Evolutionary conservation across 495 filamentous ascomycete genomes (phyloP).

Genomic region (Hypoxylon subgilvum): DNA sequence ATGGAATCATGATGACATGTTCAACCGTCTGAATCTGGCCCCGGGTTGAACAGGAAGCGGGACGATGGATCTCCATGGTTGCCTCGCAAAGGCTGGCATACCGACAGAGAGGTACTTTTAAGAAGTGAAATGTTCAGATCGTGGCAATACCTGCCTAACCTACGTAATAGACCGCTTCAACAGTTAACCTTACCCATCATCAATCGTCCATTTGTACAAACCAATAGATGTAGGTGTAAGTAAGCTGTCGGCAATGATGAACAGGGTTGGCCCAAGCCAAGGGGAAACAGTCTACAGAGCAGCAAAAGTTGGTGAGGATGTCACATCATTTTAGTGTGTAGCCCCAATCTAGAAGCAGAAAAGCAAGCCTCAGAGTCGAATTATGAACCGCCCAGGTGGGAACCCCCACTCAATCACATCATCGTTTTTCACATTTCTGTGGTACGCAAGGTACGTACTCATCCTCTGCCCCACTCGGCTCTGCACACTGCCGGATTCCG

Average conservation of each 20-base stretch:
- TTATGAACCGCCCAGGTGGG: constrained; percentile 8
- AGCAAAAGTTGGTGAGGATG: constrained; percentile 18
- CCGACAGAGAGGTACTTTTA: neutral
- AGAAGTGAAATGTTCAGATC: constrained; percentile 5
- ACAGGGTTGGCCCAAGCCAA: constrained; percentile 15
- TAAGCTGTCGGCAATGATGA: constrained; percentile 6
- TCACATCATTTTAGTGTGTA: too few relatives aligned
- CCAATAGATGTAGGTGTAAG: constrained; percentile 1
- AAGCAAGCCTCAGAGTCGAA: neutral
- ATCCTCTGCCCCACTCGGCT: constrained; percentile 13
- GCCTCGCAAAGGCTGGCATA: neutral
- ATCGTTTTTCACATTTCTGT: constrained; percentile 20
- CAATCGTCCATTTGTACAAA: constrained; percentile 7
- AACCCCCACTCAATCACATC: constrained; percentile 34
- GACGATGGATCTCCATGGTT: constrained; percentile 5
- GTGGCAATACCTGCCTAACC: too few relatives aligned
- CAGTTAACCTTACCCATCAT: constrained; percentile 6
- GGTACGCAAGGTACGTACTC: neutral
- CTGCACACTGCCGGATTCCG: constrained; percentile 17
- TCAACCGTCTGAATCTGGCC: constrained; percentile 4
- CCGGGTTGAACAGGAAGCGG: too few relatives aligned
- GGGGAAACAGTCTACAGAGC: neutral
- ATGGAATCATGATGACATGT: constrained; percentile 14
- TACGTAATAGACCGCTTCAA: constrained; percentile 23
- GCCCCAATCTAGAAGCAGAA: neutral